These are phyloP conservation scores for Galeopsis tetrahit DNA, from an alignment of 257 asterid genomes.

Conservation along the genomic window DNA sequence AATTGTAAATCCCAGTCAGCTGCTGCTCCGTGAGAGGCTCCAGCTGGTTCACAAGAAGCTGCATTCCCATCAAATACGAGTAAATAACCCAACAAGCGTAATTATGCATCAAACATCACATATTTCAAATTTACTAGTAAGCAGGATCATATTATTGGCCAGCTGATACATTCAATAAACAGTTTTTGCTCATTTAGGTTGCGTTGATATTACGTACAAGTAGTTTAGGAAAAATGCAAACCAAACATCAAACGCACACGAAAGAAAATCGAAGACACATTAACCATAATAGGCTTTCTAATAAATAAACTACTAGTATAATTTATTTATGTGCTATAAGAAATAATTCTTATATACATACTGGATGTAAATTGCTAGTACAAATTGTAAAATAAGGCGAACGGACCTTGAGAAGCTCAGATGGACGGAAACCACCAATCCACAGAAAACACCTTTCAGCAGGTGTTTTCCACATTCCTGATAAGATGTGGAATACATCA, in stretches of 20 bases:
- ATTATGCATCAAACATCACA: neutral
- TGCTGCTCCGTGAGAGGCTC: constrained; percentile 96
- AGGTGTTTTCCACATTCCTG: constrained; percentile 99
- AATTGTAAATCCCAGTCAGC: constrained; percentile 58
- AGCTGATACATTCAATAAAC: neutral
- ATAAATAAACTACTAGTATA: no score
- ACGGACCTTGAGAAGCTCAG: constrained; percentile 89
- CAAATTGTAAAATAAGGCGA: neutral
- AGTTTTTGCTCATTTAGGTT: no score
- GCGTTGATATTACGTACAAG: no score
- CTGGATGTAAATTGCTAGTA: no score
- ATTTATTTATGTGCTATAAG: neutral
- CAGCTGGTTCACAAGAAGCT: constrained; percentile 79
- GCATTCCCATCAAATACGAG: constrained; percentile 40
- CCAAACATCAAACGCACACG: no score
- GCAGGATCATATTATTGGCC: no score
- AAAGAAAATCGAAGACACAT: no score
- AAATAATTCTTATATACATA: neutral
- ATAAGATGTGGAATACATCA: constrained; percentile 92
- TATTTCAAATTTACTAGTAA: neutral
- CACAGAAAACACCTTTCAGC: constrained; percentile 96
- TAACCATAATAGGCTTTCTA: no score
- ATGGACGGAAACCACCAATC: constrained; percentile 98
- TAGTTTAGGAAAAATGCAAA: no score
- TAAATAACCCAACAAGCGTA: constrained; percentile 1